phyloP scores from a whole-genome alignment of 768 basidiomycete species.

The Cystofilobasidium capitatum region DNA sequence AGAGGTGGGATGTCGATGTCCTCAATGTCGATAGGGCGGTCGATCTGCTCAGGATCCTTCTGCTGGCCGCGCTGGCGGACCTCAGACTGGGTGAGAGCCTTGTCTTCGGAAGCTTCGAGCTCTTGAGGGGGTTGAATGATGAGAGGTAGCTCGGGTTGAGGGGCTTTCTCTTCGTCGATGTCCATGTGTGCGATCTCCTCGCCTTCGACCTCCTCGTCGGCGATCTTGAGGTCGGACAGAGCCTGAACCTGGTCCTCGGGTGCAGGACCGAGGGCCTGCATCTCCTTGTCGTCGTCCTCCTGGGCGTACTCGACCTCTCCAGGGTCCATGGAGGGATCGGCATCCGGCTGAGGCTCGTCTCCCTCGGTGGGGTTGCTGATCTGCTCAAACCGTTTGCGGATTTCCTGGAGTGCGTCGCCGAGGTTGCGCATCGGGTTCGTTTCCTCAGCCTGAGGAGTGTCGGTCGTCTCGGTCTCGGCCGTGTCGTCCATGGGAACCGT shows the following conservation, averaged over 20 bases:
- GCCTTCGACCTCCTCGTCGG: constrained; percentile 49
- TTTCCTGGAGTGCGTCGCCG: constrained; percentile 72
- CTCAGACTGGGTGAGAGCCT: constrained; percentile 41
- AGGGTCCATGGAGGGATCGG: constrained; percentile 31
- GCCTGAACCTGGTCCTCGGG: constrained; percentile 73
- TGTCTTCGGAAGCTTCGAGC: constrained; percentile 34
- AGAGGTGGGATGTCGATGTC: constrained; percentile 46
- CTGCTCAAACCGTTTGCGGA: constrained; percentile 71
- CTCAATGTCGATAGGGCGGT: constrained; percentile 30
- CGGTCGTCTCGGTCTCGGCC: constrained; percentile 8
- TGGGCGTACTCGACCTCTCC: constrained; percentile 61
- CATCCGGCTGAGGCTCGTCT: constrained; percentile 44
- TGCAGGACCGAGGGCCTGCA: constrained; percentile 84
- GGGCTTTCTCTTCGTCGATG: constrained; percentile 30
- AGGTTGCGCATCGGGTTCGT: constrained; percentile 50
- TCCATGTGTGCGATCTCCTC: constrained; percentile 28
- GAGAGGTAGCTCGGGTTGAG: constrained; percentile 24
- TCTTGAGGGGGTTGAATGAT: constrained; percentile 16
- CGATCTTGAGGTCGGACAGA: constrained; percentile 66
- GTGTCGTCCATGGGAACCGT: constrained; percentile 22
- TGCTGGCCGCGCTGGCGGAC: constrained; percentile 30
- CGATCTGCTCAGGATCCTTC: constrained; percentile 26
- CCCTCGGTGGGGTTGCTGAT: constrained; percentile 45
- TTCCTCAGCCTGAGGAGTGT: constrained; percentile 17
- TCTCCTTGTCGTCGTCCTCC: constrained; percentile 60